These are phyloP conservation scores for Hondaea fermentalgiana DNA, from an alignment of 108 stramenopile species.

Conservation along the genomic window DNA sequence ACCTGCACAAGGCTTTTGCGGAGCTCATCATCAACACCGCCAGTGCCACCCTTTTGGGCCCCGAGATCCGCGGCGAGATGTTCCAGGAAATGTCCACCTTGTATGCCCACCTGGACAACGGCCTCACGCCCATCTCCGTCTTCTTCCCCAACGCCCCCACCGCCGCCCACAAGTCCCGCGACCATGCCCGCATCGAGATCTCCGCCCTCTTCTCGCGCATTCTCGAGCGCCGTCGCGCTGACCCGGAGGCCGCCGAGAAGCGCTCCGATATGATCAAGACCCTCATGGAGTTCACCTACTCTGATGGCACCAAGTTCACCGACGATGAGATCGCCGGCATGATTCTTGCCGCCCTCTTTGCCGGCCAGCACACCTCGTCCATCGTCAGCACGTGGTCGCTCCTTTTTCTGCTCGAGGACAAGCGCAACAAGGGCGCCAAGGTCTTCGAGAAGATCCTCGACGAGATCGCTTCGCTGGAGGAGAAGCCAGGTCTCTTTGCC, in stretches of 20 bases:
- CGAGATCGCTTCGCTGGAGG: neutral
- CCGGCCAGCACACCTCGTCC: constrained; percentile 97
- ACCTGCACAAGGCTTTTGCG: constrained; percentile 72
- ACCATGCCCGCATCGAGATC: constrained; percentile 74
- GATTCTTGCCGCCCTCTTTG: constrained; percentile 93
- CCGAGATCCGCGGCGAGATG: constrained; percentile 90
- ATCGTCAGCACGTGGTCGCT: constrained; percentile 91
- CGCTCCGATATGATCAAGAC: constrained; percentile 87
- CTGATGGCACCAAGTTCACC: constrained; percentile 77
- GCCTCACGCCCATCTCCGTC: constrained; percentile 91
- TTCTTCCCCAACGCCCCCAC: constrained; percentile 92
- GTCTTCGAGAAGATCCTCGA: neutral
- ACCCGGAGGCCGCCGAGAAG: constrained; percentile 56
- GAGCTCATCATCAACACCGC: constrained; percentile 95
- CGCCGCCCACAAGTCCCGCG: constrained; percentile 55
- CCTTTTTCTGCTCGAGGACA: constrained; percentile 73
- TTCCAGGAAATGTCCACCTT: constrained; percentile 83
- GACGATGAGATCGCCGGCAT: constrained; percentile 92
- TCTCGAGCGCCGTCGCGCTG: constrained; percentile 69
- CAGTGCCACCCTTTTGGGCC: constrained; percentile 87
- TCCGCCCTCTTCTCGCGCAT: constrained; percentile 80
- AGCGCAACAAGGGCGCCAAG: constrained; percentile 39
- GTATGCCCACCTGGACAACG: constrained; percentile 92
- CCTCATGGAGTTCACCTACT: constrained; percentile 96
- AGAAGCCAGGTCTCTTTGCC: neutral